phyloP scores from a whole-genome alignment of 495 filamentous ascomycete species.

The Hypoxylon fuscum region DNA sequence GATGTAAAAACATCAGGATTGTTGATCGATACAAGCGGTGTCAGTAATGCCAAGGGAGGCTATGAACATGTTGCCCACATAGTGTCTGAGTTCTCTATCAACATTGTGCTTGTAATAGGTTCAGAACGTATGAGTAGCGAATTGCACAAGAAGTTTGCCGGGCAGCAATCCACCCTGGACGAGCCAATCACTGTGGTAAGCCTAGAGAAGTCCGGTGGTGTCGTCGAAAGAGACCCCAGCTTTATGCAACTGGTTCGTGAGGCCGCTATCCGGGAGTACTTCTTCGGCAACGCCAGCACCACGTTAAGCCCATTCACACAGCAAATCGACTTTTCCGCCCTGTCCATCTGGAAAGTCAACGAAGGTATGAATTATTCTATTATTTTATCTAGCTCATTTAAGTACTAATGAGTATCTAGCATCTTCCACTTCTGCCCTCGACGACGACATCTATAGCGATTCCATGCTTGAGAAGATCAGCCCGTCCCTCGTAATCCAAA shows the following conservation, averaged over 20 bases:
- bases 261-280: constrained; percentile 86
- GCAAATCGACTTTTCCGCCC: constrained; percentile 74
- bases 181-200: constrained; percentile 78
- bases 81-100: constrained; percentile 87
- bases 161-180: constrained; percentile 65
- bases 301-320: constrained; percentile 88
- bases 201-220: constrained; percentile 87
- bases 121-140: constrained; percentile 83
- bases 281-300: constrained; percentile 82
- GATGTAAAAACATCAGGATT: constrained; percentile 75
- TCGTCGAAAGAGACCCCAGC: constrained; percentile 77
- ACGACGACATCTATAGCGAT: constrained; percentile 40
- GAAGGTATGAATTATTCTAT: constrained; percentile 52
- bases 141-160: constrained; percentile 75
- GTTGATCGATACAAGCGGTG: constrained; percentile 85
- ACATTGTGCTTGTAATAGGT: constrained; percentile 82
- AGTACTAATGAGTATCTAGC: constrained; percentile 19
- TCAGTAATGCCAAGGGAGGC: constrained; percentile 69
- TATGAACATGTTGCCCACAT: constrained; percentile 79
- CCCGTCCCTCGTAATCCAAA: constrained; percentile 67
- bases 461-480: constrained; percentile 66
- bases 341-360: constrained; percentile 72
- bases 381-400: background rate
- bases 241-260: constrained; percentile 78
- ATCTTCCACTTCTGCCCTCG: constrained; percentile 12